A percentile compares a stretch with the other conserved stretches of the same genome.
phyloP scores from a whole-genome alignment of 345 rosid species.

The Diplotaxis tenuifolia region DNA sequence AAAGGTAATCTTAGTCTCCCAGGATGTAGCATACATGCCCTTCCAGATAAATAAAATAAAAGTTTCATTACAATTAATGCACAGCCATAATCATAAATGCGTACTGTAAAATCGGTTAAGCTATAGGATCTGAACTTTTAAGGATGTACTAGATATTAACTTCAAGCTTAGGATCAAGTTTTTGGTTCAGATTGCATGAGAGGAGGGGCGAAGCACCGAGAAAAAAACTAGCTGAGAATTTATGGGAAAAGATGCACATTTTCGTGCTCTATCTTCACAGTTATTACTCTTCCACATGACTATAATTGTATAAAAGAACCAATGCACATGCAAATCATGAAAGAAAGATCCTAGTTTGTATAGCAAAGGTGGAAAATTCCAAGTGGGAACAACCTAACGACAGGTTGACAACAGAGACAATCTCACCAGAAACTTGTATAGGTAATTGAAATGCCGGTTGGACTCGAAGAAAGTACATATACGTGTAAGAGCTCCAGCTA shows the following conservation, averaged over 20 bases:
- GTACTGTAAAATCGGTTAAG: not conserved
- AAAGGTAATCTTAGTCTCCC: not conserved
- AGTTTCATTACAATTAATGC: not conserved
- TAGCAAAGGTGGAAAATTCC: not conserved
- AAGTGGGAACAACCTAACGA: conserved; percentile 32
- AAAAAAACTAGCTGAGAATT: conserved; percentile 7
- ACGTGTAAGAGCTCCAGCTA: conserved; percentile 63
- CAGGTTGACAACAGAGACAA: conserved; percentile 8
- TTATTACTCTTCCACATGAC: not conserved
- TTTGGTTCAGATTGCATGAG: conserved; percentile 13
- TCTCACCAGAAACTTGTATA: conserved; percentile 77
- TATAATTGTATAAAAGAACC: not conserved
- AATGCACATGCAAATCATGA: not conserved
- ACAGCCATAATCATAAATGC: not conserved
- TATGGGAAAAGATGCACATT: not conserved
- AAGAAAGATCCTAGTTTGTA: not conserved
- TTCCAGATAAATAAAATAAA: conserved; percentile 7
- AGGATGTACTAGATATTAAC: conserved; percentile 1
- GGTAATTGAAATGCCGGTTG: conserved; percentile 83
- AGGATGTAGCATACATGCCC: not conserved
- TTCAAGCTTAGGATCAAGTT: conserved; percentile 12
- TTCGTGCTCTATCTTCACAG: too few species aligned
- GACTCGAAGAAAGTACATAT: conserved; percentile 83
- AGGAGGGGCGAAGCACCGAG: not conserved
- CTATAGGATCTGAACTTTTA: conserved; percentile 6